phyloP scores from a whole-genome alignment of 306 rosid genomes.

The Lotus japonicus region DNA sequence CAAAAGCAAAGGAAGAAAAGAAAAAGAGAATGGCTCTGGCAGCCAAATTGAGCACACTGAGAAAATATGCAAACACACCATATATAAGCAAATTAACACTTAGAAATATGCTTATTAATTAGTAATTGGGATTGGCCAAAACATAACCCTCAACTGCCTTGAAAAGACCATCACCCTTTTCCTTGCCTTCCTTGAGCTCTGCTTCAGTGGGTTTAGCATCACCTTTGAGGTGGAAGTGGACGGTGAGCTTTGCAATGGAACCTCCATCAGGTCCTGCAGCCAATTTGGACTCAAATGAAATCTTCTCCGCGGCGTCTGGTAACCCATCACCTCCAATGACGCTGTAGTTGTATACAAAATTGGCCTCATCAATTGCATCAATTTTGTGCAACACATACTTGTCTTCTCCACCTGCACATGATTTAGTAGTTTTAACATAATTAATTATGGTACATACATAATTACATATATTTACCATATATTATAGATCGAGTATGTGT shows the following conservation, averaged over 20 bases:
- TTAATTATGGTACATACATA: too few species aligned
- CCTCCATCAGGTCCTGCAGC: conserved; percentile 29
- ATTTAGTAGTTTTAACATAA: too few species aligned
- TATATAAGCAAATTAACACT: not conserved
- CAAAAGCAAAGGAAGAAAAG: not conserved
- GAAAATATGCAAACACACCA: not conserved
- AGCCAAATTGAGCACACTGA: not conserved
- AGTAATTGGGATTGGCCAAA: conserved; percentile 32
- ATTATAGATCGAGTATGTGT: too few species aligned
- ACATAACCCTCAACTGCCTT: conserved; percentile 33
- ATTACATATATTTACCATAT: too few species aligned
- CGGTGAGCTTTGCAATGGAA: conserved; percentile 12
- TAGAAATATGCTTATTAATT: not conserved
- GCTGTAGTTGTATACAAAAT: conserved; percentile 22
- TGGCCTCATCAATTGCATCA: conserved; percentile 20
- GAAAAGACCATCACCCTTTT: conserved; percentile 31
- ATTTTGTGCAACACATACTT: conserved; percentile 23
- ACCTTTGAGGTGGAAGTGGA: conserved; percentile 18
- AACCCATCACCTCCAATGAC: conserved; percentile 27
- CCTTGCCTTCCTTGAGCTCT: conserved; percentile 22
- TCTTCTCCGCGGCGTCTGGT: conserved; percentile 25
- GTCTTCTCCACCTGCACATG: conserved; percentile 17
- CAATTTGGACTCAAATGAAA: conserved; percentile 24
- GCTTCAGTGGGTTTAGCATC: conserved; percentile 19
- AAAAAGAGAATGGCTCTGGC: not conserved